These are phyloP conservation scores for Umbelopsis ramanniana DNA, from an alignment of 192 early-diverging fungal species.

Conservation along the genomic window DNA sequence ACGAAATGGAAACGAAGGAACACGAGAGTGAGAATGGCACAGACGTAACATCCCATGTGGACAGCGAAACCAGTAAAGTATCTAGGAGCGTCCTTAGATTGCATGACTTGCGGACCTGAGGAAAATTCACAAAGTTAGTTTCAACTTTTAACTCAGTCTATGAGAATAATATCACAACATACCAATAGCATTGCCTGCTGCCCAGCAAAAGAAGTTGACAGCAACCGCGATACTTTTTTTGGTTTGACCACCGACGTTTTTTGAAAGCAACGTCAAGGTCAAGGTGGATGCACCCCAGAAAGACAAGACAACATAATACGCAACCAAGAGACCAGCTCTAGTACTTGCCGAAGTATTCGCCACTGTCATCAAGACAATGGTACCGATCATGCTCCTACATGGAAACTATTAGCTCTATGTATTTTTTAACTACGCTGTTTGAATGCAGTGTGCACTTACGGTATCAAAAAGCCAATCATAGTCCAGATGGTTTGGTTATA, in stretches of 20 bases:
- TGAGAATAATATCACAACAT: neutral
- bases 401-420: neutral
- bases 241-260: constrained; percentile 31
- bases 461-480: constrained; percentile 23
- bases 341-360: constrained; percentile 11
- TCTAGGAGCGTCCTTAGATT: constrained; percentile 22
- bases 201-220: constrained; percentile 30
- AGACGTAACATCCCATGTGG: constrained; percentile 28
- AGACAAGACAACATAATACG: constrained; percentile 26
- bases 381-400: constrained; percentile 28
- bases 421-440: neutral
- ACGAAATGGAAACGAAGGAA: constrained; percentile 6
- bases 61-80: constrained; percentile 28
- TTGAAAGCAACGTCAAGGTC: constrained; percentile 18
- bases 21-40: neutral
- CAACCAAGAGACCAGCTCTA: constrained; percentile 26
- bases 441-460: constrained; percentile 3
- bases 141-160: neutral
- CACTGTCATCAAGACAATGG: constrained; percentile 30
- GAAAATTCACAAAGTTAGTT: neutral
- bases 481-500: constrained; percentile 18
- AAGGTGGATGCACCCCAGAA: constrained; percentile 28
- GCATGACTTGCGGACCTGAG: constrained; percentile 19
- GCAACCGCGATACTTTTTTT: constrained; percentile 23
- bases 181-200: constrained; percentile 30